Evolutionary conservation across 306 rosid species (phyloP).

Genomic region (Gillenia trifoliata): DNA sequence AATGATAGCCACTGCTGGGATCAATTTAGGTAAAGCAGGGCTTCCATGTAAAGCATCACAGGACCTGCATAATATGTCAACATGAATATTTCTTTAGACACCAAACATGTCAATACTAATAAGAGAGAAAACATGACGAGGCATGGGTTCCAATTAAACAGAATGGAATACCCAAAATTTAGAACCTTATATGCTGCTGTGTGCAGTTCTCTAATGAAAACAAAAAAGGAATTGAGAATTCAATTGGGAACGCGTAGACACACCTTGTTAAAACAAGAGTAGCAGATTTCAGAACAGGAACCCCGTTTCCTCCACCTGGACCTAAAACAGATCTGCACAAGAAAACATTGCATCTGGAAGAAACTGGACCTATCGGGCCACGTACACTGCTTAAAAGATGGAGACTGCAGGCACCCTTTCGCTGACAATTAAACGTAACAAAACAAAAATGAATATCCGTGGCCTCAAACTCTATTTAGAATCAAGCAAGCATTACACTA

Average conservation of each 20-base stretch:
- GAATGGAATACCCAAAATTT: not conserved
- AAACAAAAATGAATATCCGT: slow-evolving; percentile 12
- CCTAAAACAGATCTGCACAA: slow-evolving; percentile 65
- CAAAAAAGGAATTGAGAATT: not conserved
- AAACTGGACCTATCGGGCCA: slow-evolving; percentile 45
- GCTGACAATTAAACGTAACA: slow-evolving; percentile 35
- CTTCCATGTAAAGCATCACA: slow-evolving; percentile 54
- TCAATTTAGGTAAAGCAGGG: slow-evolving; percentile 50
- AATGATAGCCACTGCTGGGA: slow-evolving; percentile 77
- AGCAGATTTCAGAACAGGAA: slow-evolving; percentile 62
- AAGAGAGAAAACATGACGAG: slow-evolving; percentile 1
- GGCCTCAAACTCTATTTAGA: slow-evolving; percentile 12
- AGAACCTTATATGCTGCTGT: not conserved
- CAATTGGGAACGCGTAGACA: not conserved
- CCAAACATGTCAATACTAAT: not conserved
- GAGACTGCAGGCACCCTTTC: slow-evolving; percentile 53
- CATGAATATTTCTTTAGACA: slow-evolving; percentile 11
- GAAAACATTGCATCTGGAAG: slow-evolving; percentile 62
- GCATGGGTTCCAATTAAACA: not conserved
- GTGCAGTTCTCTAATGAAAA: not conserved
- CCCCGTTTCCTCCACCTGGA: slow-evolving; percentile 69
- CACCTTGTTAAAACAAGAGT: slow-evolving; percentile 61
- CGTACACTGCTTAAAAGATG: slow-evolving; percentile 47
- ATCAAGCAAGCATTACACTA: slow-evolving; percentile 1
- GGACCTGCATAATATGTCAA: slow-evolving; percentile 46